phyloP scores from a whole-genome alignment of 2,329 filamentous ascomycete species.

The Penicillium sp. region DNA sequence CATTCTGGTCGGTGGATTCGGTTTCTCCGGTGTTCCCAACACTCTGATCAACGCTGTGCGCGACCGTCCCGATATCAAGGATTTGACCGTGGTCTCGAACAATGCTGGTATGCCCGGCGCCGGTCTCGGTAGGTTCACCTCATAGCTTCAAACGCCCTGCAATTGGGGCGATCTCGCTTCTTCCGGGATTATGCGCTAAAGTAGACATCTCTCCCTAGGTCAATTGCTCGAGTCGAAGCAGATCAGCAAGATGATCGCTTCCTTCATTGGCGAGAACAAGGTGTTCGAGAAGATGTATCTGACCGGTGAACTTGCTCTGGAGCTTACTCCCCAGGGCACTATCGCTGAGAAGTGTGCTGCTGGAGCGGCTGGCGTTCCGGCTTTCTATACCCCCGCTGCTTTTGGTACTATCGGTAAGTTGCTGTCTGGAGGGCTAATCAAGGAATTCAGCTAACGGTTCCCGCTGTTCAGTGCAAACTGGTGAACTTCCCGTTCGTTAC shows the following conservation, averaged over 20 bases:
- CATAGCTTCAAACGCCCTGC: not conserved
- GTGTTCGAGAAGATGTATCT: conserved; percentile 88
- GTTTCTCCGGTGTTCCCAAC: conserved; percentile 64
- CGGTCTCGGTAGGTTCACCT: conserved; percentile 65
- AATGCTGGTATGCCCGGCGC: conserved; percentile 74
- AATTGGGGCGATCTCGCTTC: not conserved
- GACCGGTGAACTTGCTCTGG: conserved; percentile 78
- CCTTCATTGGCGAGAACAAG: conserved; percentile 80
- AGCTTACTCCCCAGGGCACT: conserved; percentile 87
- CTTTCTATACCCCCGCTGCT: conserved; percentile 81
- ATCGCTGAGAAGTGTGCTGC: conserved; percentile 84
- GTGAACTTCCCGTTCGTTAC: conserved; percentile 69
- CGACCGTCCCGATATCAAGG: conserved; percentile 57
- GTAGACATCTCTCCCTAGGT: conserved; percentile 46
- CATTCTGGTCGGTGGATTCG: conserved; percentile 76
- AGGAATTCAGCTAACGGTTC: conserved; percentile 5
- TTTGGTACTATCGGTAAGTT: conserved; percentile 68
- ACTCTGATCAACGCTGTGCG: conserved; percentile 66
- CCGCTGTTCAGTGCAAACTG: conserved; percentile 49
- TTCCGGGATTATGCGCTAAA: not conserved
- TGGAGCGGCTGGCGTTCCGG: conserved; percentile 83
- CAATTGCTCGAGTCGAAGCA: conserved; percentile 73
- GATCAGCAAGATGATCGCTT: conserved; percentile 73
- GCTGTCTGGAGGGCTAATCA: conserved; percentile 51
- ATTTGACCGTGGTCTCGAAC: conserved; percentile 79